Percentiles rank a stretch among this genome's conserved stretches.
These are phyloP conservation scores for Leptographium galeiforme DNA, from an alignment of 2,329 filamentous ascomycete species.

Conservation along the genomic window DNA sequence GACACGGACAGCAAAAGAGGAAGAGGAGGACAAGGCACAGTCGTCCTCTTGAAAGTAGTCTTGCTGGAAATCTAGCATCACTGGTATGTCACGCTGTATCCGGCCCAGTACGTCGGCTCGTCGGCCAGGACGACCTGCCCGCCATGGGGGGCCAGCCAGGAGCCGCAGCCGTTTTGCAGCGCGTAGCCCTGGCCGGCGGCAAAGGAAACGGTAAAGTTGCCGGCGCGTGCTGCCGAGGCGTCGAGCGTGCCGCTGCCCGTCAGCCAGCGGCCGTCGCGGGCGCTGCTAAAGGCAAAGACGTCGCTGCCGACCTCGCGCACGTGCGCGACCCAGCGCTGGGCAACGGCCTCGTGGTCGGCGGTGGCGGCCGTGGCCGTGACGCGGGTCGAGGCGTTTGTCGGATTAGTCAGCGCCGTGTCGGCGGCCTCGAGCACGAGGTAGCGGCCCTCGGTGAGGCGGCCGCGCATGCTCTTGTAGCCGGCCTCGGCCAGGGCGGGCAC, in stretches of 20 bases:
- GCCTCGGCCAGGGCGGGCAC: slow-evolving; percentile 28
- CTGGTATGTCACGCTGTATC: slow-evolving; percentile 6
- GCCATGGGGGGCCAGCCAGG: background rate
- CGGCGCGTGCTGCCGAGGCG: background rate
- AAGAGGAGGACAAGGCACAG: too few species aligned
- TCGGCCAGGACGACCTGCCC: background rate
- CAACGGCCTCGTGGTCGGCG: slow-evolving; percentile 21
- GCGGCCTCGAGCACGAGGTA: slow-evolving; percentile 34
- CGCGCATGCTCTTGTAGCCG: slow-evolving; percentile 37
- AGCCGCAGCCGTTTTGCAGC: slow-evolving; percentile 2
- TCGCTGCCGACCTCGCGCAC: slow-evolving; percentile 15
- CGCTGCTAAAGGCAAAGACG: slow-evolving; percentile 14
- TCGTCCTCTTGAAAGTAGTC: too few species aligned
- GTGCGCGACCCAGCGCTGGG: slow-evolving; percentile 36
- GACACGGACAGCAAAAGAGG: too few species aligned
- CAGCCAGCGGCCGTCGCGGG: slow-evolving; percentile 5
- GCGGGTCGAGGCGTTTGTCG: slow-evolving; percentile 10
- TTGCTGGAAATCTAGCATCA: too few species aligned
- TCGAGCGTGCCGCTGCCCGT: slow-evolving; percentile 9
- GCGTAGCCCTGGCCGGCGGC: slow-evolving; percentile 1
- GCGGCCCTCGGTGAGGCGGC: slow-evolving; percentile 38
- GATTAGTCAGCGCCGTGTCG: slow-evolving; percentile 26
- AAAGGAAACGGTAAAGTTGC: slow-evolving; percentile 3
- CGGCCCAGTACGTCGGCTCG: slow-evolving; percentile 1
- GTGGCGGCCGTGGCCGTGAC: slow-evolving; percentile 13